A percentile compares a stretch with the other conserved stretches of the same genome.
These are phyloP conservation scores for Phytopythium helicoides DNA, from an alignment of 352 stramenopile genomes.

Conservation along the genomic window DNA sequence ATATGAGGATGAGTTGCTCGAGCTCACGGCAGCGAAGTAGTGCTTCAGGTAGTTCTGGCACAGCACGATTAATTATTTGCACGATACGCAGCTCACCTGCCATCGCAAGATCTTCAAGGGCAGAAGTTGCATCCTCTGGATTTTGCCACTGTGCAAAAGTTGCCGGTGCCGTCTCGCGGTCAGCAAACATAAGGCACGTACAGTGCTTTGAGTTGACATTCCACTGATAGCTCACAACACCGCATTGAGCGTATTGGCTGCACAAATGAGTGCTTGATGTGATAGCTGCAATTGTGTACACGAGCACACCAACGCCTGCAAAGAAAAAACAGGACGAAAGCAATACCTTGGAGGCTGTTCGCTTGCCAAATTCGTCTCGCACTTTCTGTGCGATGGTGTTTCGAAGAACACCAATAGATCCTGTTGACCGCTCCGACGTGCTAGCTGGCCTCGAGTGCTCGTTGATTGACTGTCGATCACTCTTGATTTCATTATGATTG, in stretches of 20 bases:
- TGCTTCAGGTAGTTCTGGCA: slow-evolving; percentile 27
- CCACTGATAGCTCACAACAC: slow-evolving; percentile 43
- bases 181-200: slow-evolving; percentile 38
- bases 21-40: slow-evolving; percentile 31
- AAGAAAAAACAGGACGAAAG: slow-evolving; percentile 28
- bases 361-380: slow-evolving; percentile 14
- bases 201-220: slow-evolving; percentile 23
- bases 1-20: slow-evolving; percentile 28
- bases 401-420: slow-evolving; percentile 2
- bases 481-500: slow-evolving; percentile 9
- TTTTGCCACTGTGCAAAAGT: slow-evolving; percentile 37
- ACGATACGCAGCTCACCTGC: slow-evolving; percentile 36
- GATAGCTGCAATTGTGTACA: slow-evolving; percentile 29
- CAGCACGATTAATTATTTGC: slow-evolving; percentile 42
- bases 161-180: slow-evolving; percentile 18
- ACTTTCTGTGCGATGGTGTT: slow-evolving; percentile 8
- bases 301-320: slow-evolving; percentile 19
- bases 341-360: slow-evolving; percentile 16
- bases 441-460: not conserved
- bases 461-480: slow-evolving; percentile 1
- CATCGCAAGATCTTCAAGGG: slow-evolving; percentile 22
- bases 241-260: slow-evolving; percentile 32
- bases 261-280: slow-evolving; percentile 20
- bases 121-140: slow-evolving; percentile 22
- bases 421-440: not conserved